These are phyloP conservation scores for Combretum micranthum DNA, from an alignment of 345 rosid genomes.

Conservation along the genomic window DNA sequence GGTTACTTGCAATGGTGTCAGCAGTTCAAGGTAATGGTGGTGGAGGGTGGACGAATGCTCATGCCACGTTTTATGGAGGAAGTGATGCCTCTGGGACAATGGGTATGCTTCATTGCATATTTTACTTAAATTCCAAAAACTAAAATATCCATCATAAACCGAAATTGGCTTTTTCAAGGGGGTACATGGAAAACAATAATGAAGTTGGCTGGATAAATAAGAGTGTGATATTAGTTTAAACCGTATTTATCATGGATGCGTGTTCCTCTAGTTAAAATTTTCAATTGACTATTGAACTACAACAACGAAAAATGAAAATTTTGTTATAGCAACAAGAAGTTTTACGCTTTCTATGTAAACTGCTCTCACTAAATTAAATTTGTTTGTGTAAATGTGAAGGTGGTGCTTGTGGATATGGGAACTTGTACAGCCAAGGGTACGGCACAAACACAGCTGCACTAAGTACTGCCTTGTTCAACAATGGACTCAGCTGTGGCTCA, in stretches of 20 bases:
- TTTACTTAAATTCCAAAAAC: too few relatives aligned
- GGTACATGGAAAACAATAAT: too few relatives aligned
- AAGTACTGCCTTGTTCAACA: conserved; percentile 76
- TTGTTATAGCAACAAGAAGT: background rate
- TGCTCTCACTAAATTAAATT: background rate
- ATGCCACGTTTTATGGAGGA: conserved; percentile 54
- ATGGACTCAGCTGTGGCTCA: conserved; percentile 69
- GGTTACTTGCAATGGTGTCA: conserved; percentile 45
- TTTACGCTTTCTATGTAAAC: background rate
- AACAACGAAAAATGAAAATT: background rate
- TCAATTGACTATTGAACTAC: too few relatives aligned
- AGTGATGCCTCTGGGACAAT: conserved; percentile 56
- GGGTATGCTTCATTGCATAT: conserved; percentile 20
- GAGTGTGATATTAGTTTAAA: too few relatives aligned
- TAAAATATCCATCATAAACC: too few relatives aligned
- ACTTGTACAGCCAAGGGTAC: conserved; percentile 72
- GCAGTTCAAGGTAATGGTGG: conserved; percentile 40
- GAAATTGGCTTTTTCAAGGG: too few relatives aligned
- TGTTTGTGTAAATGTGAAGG: conserved; percentile 25
- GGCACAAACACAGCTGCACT: conserved; percentile 79
- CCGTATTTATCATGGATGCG: too few relatives aligned
- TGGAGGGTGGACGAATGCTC: conserved; percentile 23
- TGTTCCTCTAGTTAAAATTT: background rate
- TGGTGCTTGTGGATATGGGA: conserved; percentile 83
- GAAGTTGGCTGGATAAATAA: too few relatives aligned